Evolutionary conservation across 768 basidiomycete genomes (phyloP).

Genomic region (Leccinum arenicola): DNA sequence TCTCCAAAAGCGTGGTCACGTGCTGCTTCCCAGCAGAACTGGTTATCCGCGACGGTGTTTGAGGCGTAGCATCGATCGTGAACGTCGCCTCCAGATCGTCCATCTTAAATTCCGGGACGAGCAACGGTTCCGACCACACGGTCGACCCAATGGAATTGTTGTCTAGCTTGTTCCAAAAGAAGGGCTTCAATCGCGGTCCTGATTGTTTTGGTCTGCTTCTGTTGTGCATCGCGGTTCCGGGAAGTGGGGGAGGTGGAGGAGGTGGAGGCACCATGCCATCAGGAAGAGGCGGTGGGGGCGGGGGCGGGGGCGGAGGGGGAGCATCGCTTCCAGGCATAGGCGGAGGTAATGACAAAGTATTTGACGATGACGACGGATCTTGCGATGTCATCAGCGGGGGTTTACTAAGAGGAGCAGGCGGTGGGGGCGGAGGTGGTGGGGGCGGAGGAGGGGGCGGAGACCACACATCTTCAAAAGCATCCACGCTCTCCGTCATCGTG

Average conservation of each 20-base stretch:
- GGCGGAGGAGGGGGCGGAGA: slow-evolving; percentile 28
- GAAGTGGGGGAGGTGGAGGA: slow-evolving; percentile 22
- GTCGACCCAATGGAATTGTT: slow-evolving; percentile 42
- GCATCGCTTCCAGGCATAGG: slow-evolving; percentile 9
- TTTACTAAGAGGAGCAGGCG: not conserved
- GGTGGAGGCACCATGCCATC: slow-evolving; percentile 14
- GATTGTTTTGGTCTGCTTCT: slow-evolving; percentile 32
- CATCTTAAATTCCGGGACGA: slow-evolving; percentile 48
- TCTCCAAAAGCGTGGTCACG: slow-evolving; percentile 72
- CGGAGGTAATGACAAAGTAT: no score
- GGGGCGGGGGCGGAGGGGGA: slow-evolving; percentile 25
- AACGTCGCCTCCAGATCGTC: slow-evolving; percentile 77
- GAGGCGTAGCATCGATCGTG: slow-evolving; percentile 47
- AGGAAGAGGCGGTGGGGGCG: not conserved
- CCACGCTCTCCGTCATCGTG: slow-evolving; percentile 10
- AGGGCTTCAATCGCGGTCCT: slow-evolving; percentile 71
- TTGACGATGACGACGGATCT: no score
- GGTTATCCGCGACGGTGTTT: slow-evolving; percentile 39
- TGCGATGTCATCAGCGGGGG: not conserved
- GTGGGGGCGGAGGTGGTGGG: slow-evolving; percentile 22
- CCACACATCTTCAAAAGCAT: slow-evolving; percentile 1
- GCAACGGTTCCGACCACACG: slow-evolving; percentile 67
- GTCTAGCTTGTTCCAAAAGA: slow-evolving; percentile 89
- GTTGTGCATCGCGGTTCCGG: slow-evolving; percentile 31
- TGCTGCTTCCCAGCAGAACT: slow-evolving; percentile 52